A percentile compares a stretch with the other conserved stretches of the same genome.
phyloP scores from a whole-genome alignment of 305 asterid genomes.

The Solanum chacoense region DNA sequence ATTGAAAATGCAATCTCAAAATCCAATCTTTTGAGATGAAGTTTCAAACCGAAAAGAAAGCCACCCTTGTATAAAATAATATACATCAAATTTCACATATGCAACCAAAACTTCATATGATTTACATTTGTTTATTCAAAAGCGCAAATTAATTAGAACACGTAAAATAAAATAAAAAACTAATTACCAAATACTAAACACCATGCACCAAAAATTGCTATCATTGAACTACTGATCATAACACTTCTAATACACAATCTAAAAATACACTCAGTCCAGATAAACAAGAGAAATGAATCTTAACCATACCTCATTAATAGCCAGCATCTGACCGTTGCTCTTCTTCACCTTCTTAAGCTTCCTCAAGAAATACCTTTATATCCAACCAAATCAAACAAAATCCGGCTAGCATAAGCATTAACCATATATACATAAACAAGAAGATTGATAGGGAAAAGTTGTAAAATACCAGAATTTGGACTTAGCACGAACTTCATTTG shows the following conservation, averaged over 20 bases:
- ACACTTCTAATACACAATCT: not conserved
- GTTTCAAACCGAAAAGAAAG: not conserved
- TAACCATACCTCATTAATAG: slow-evolving; percentile 7
- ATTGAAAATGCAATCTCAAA: not conserved
- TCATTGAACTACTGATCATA: not conserved
- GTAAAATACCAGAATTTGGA: slow-evolving; percentile 60
- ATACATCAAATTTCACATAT: not conserved
- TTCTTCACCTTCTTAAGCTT: slow-evolving; percentile 15
- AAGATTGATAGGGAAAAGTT: not conserved
- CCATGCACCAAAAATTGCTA: not conserved
- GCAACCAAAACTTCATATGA: not conserved
- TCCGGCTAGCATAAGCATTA: not conserved
- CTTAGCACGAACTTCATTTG: slow-evolving; percentile 84
- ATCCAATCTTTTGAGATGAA: not conserved
- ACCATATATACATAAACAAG: not conserved
- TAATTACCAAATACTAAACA: not conserved
- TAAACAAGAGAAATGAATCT: not conserved
- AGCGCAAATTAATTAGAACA: not conserved
- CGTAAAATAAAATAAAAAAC: not conserved
- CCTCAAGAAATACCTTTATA: slow-evolving; percentile 10
- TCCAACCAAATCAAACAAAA: not conserved
- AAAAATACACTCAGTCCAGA: not conserved
- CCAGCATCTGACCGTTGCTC: slow-evolving; percentile 12
- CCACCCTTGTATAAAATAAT: not conserved
- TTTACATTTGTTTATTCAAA: not conserved